Conservation (phyloP, 2,329 filamentous ascomycete genomes). For the Hymenoscyphus infarciens region DNA sequence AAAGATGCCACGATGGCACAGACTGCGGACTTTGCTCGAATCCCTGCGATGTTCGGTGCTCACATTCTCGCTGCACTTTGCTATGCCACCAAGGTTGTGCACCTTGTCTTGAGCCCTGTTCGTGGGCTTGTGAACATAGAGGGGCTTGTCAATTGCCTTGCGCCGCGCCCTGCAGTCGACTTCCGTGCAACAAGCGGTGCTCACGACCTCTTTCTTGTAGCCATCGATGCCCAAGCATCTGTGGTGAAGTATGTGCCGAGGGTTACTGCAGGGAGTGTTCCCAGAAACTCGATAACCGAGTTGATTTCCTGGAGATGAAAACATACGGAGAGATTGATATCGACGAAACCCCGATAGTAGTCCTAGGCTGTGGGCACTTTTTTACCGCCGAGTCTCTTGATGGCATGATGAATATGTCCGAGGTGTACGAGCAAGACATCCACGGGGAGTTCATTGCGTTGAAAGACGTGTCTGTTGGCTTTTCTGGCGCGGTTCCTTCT, state of each 20-base stretch:
- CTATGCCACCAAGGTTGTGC: constrained; percentile 57
- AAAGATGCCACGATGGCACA: constrained; percentile 48
- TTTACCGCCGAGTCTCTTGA: constrained; percentile 59
- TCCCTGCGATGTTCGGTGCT: constrained; percentile 51
- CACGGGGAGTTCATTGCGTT: neutral
- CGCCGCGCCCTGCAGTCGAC: constrained; percentile 62
- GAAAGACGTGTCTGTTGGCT: neutral
- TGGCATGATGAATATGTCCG: constrained; percentile 35
- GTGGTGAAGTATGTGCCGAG: constrained; percentile 59
- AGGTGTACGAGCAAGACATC: constrained; percentile 3
- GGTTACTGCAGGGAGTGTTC: constrained; percentile 56
- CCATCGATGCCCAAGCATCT: constrained; percentile 62
- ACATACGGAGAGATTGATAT: constrained; percentile 56
- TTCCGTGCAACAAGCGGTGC: constrained; percentile 63
- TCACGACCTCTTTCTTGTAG: constrained; percentile 50
- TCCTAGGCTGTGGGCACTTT: constrained; percentile 61
- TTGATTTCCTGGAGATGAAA: constrained; percentile 54
- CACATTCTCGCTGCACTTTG: constrained; percentile 53
- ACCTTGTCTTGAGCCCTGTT: constrained; percentile 57
- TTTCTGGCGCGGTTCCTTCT: constrained; percentile 13
- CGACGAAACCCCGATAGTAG: constrained; percentile 56
- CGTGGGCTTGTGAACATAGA: constrained; percentile 53
- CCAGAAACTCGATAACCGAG: constrained; percentile 40
- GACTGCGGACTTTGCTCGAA: constrained; percentile 45
- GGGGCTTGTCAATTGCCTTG: constrained; percentile 46